Conservation (phyloP, 805 yeast species). For the Pichia kluyveri region DNA sequence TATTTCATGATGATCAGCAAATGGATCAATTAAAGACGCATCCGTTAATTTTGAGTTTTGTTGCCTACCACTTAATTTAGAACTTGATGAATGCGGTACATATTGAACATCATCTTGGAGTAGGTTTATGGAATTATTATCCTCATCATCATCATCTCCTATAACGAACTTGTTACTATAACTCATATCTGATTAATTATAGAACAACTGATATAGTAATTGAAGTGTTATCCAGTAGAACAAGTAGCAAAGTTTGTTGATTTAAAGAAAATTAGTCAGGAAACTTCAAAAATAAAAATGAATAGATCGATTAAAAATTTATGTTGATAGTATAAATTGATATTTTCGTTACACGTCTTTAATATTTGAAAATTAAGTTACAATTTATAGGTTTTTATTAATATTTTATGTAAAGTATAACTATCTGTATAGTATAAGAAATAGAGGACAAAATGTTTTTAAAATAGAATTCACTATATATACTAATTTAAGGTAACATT, state of each 20-base stretch:
- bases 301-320: too few relatives aligned
- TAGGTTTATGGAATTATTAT: conserved; percentile 9
- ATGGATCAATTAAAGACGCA: conserved; percentile 9
- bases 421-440: background rate
- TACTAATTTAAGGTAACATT: conserved; percentile 1
- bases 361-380: background rate
- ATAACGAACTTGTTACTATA: conserved; percentile 9
- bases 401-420: background rate
- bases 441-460: conserved; percentile 1
- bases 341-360: background rate
- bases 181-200: conserved; percentile 1
- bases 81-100: background rate
- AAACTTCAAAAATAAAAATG: too few relatives aligned
- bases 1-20: conserved; percentile 7
- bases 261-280: too few relatives aligned
- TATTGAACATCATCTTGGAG: conserved; percentile 11
- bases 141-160: conserved; percentile 13
- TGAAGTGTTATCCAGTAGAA: too few relatives aligned
- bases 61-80: background rate
- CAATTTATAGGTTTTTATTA: background rate
- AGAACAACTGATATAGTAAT: too few relatives aligned
- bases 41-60: background rate
- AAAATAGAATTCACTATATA: conserved; percentile 8
- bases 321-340: too few relatives aligned
- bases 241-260: background rate